A percentile compares a stretch with the other conserved stretches of the same genome.
phyloP scores from a whole-genome alignment of 306 rosid species.

The Herpetospermum pedunculosum region DNA sequence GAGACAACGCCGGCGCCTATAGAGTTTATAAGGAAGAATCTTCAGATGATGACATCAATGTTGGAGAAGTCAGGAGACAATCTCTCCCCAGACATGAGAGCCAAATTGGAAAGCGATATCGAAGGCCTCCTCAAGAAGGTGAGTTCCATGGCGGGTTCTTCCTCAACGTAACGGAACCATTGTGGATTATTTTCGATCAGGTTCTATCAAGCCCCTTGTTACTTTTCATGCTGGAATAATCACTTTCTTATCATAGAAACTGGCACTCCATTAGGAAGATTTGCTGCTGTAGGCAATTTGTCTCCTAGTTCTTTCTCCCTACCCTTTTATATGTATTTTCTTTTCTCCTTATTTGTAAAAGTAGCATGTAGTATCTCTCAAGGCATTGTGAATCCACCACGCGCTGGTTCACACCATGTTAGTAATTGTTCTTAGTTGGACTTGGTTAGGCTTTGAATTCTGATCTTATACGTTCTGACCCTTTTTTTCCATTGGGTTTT shows the following conservation, averaged over 20 bases:
- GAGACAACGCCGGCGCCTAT: slow-evolving; percentile 39
- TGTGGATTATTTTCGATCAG: background rate
- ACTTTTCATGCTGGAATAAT: background rate
- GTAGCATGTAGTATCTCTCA: background rate
- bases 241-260: too few relatives aligned
- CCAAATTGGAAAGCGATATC: slow-evolving; percentile 50
- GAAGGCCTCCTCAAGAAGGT: slow-evolving; percentile 59
- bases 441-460: background rate
- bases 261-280: background rate
- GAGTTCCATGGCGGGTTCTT: slow-evolving; percentile 40
- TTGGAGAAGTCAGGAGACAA: slow-evolving; percentile 40
- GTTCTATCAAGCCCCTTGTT: background rate
- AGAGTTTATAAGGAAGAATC: slow-evolving; percentile 45
- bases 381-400: background rate
- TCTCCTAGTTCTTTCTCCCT: too few relatives aligned
- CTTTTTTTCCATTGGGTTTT: background rate
- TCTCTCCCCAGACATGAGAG: slow-evolving; percentile 52
- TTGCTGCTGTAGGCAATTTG: background rate
- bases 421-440: background rate
- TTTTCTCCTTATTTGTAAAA: background rate
- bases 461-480: too few relatives aligned
- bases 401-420: background rate
- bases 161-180: slow-evolving; percentile 9
- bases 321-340: too few relatives aligned
- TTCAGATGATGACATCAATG: slow-evolving; percentile 62